Evolutionary conservation across 169 alveolate species (phyloP), one percentile per base, ranked within the genome.

Genomic region (Babesia sp.): DNA sequence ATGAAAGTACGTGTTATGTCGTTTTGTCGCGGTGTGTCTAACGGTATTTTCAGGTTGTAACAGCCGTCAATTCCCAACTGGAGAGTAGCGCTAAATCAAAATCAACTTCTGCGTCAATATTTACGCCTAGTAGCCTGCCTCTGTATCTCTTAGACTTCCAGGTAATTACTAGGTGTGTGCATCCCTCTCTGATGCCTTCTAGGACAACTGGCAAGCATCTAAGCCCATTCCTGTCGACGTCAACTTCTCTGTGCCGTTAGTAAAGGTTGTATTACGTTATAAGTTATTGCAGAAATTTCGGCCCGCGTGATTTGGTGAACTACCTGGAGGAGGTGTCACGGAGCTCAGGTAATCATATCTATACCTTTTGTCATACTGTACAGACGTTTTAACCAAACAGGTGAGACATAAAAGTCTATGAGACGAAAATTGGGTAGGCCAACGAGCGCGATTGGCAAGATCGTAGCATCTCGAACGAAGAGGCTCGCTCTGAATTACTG

Each of bases 171-270:
- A 24, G 28, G 63, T 76, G 51, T 36, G 56, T 58, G 80, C 41
- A 22, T 36, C 41, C 20, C 16, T 20, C 16, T 6, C 58, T 18
- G 22, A 20, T 39, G 26, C 28, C 48, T 48, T 41, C n/a, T 58
- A 77, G 86, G 81, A 77, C 56, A 77, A 28, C 31, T 77, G 86
- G 86, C 86, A 77, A 29, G 66, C 86, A 5, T 57, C 86, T 3
- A 37, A 45, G 41, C 86, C 86, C 2, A 55, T 77, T 29, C 86
- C 86, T 31, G 73, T 77, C 26, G 80, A 68, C 66, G 44, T 77
- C 45, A 77, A 77, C 67, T 77, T 39, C 68, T 77, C 86, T 0
- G 80, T 77, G 31, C 81, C 86, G 86, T 77, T 53, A 53, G 67
- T 50, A 8, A 1, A 20, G 16, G 45, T 0, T 1, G 58, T 8